A percentile compares a stretch with the other conserved stretches of the same genome.
Conservation (phyloP, 2,329 filamentous ascomycete species). For the Colletotrichum plurivorum region DNA sequence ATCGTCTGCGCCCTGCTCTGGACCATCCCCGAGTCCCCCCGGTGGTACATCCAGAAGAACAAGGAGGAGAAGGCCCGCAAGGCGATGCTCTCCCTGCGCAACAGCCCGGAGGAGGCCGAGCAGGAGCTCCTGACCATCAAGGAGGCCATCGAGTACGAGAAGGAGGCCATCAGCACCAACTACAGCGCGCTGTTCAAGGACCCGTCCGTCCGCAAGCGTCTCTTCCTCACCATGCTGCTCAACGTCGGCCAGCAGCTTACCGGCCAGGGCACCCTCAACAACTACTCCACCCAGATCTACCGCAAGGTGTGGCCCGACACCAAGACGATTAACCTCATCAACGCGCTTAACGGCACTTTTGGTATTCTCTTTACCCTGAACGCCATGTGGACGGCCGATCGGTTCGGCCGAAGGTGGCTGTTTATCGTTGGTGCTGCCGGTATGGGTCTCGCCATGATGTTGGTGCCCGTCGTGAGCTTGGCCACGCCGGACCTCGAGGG, state of each 20-base stretch:
- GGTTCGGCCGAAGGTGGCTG: slow-evolving; percentile 75
- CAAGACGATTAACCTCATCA: slow-evolving; percentile 75
- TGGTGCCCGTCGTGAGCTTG: slow-evolving; percentile 57
- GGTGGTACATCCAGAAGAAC: slow-evolving; percentile 76
- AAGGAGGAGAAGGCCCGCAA: slow-evolving; percentile 71
- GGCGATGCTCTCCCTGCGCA: slow-evolving; percentile 71
- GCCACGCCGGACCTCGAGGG: slow-evolving; percentile 64
- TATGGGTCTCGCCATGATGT: slow-evolving; percentile 76
- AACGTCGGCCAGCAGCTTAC: slow-evolving; percentile 76
- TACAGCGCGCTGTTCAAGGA: slow-evolving; percentile 80
- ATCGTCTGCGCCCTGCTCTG: slow-evolving; percentile 74
- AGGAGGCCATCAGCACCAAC: slow-evolving; percentile 72
- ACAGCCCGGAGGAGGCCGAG: slow-evolving; percentile 75
- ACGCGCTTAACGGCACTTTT: slow-evolving; percentile 76
- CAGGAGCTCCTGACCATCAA: slow-evolving; percentile 75
- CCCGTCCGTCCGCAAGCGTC: slow-evolving; percentile 75
- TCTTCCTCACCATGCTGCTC: slow-evolving; percentile 74
- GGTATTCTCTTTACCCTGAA: slow-evolving; percentile 78
- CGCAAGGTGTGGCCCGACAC: slow-evolving; percentile 74
- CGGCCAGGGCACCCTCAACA: slow-evolving; percentile 46
- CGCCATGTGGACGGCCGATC: slow-evolving; percentile 77
- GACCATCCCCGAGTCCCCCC: slow-evolving; percentile 76
- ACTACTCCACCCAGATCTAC: slow-evolving; percentile 73
- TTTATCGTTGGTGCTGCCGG: slow-evolving; percentile 75
- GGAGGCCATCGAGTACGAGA: slow-evolving; percentile 79